Evolutionary conservation across 345 rosid species (phyloP), one percentile per base, ranked within the genome.

Genomic region (Aquilaria sinensis): DNA sequence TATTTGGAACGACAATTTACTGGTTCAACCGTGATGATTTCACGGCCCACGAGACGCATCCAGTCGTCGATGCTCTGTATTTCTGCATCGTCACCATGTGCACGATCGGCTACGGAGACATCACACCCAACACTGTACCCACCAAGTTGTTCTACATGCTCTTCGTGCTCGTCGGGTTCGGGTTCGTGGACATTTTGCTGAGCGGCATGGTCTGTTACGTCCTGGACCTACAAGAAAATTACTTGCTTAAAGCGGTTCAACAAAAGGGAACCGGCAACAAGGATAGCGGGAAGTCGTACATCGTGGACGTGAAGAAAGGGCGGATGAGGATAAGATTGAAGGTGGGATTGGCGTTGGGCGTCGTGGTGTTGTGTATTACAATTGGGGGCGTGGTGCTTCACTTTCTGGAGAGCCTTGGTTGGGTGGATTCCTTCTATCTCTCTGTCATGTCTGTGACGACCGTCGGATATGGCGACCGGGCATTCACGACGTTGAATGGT

Each of bases 81-180:
- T 85, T 85, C 71, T 82, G 85, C 60, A 71, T 85, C n/a, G 90
- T 80, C 49, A 85, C 90, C 7, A 76, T 85, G 74, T 80, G 82
- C 58, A 85, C 90, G 0, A 81, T 85, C 12, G 90, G 87, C 32
- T 85, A 82, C 56, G 90, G 90, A 1, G 90, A 85, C 70, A 85
- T 85, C 16, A 71, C 80, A 29, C 87, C 85, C 0, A 52, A 63
- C 5, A 75, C 81, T 5, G 41, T 66, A 0, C 67, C 33, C 15
- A 78, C 87, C 5, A 85, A 85, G 68, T 58, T 77, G 29, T 74
- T 82, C 41, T 65, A 83, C 4, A 57, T 74, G 46, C 55, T 71
- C 57, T 82, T 75, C 14, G 83, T 84, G 12, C 47, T 73, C 16
- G 65, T 72, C 34, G 85, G 90, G 9, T 75, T 84, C 61, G 81